A percentile compares a stretch with the other conserved stretches of the same genome.
phyloP scores from a whole-genome alignment of 331 rosid genomes.

The Ulmus americana region DNA sequence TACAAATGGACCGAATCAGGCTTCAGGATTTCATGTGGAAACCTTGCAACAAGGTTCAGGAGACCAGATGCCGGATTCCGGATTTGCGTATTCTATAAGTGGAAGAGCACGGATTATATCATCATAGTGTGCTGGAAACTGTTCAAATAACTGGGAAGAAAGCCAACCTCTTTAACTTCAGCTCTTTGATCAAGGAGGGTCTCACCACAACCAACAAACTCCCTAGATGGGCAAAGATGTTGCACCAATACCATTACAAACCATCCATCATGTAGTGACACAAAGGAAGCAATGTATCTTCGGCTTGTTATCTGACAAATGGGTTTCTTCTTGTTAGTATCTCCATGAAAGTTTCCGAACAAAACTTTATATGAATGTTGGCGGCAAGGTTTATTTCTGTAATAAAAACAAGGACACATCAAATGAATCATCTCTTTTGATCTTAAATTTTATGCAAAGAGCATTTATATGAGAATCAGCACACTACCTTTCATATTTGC shows the following conservation, averaged over 20 bases:
- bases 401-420: slow-evolving; percentile 9
- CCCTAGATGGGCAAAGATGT: slow-evolving; percentile 55
- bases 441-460: slow-evolving; percentile 15
- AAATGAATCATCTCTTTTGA: not conserved
- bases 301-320: slow-evolving; percentile 28
- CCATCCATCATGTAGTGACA: slow-evolving; percentile 35
- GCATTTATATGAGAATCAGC: slow-evolving; percentile 8
- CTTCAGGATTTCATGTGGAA: slow-evolving; percentile 60
- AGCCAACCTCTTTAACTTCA: slow-evolving; percentile 81
- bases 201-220: slow-evolving; percentile 72
- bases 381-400: slow-evolving; percentile 52
- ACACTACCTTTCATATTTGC: slow-evolving; percentile 53
- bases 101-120: slow-evolving; percentile 69
- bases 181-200: slow-evolving; percentile 68
- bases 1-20: slow-evolving; percentile 77
- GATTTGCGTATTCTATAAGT: slow-evolving; percentile 90
- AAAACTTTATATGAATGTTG: slow-evolving; percentile 66
- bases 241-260: slow-evolving; percentile 32
- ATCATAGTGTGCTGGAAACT: slow-evolving; percentile 81
- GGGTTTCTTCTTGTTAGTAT: slow-evolving; percentile 31
- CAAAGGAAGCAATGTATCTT: slow-evolving; percentile 31
- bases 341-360: slow-evolving; percentile 39
- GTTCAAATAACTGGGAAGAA: slow-evolving; percentile 76
- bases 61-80: slow-evolving; percentile 78
- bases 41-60: slow-evolving; percentile 72